Evolutionary conservation across 352 stramenopile species (phyloP).

Genomic region (Globisporangium nunn): DNA sequence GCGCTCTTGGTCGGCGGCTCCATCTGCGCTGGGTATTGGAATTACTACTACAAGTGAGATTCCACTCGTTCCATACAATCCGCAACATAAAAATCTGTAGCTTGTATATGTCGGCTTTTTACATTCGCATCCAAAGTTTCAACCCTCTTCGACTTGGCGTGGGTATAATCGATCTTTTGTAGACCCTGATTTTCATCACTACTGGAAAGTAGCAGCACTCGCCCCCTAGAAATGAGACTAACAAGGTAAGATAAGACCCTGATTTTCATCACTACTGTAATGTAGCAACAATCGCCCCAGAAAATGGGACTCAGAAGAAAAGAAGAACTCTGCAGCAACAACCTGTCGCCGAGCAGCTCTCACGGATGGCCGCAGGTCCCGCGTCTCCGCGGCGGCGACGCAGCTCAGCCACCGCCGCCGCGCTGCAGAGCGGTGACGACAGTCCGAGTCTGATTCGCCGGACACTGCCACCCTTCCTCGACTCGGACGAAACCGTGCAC

Average conservation of each 20-base stretch:
- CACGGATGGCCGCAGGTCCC: not conserved
- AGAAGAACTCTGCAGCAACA: not conserved
- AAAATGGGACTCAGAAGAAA: not conserved
- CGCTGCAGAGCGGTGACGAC: constrained; percentile 3
- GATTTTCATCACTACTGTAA: not conserved
- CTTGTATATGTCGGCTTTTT: no score
- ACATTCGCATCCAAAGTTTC: not conserved
- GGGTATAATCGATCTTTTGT: not conserved
- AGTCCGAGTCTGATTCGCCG: not conserved
- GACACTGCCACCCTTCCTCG: constrained; percentile 21
- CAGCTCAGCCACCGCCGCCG: constrained; percentile 2
- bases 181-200: no score
- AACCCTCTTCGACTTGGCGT: not conserved
- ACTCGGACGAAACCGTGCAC: constrained; percentile 55
- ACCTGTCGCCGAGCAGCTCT: not conserved
- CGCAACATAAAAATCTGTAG: not conserved
- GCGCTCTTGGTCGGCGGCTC: not conserved
- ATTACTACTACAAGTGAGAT: no score
- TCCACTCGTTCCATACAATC: not conserved
- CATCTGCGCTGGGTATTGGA: not conserved
- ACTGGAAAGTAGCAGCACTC: not conserved
- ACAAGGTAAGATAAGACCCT: not conserved
- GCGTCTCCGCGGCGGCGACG: constrained; percentile 4
- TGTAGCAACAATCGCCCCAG: not conserved
- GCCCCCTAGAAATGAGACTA: not conserved